Base-by-base conservation (phyloP, 129 eudicot genomes). In the Pulicaria dysenterica region DNA sequence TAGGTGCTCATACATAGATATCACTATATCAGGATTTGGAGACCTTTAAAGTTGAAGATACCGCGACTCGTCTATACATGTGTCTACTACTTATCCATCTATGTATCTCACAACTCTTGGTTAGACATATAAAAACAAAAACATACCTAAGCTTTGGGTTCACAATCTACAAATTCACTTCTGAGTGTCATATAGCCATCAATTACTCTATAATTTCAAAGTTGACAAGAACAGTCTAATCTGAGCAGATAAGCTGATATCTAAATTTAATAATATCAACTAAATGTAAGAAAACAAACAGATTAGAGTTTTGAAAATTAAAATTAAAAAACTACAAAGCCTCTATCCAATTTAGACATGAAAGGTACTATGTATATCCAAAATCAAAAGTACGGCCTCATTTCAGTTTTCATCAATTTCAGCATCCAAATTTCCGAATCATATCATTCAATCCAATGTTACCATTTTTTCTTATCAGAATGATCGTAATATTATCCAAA, bases 381-480 rank as follows among this genome's bases (percentile, higher is more conserved):
- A 73, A 58, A 45, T 43, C 17, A 58, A 72, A 62, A 62, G 54
- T 40, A 40, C 13, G 34, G 31, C 60, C 17, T 46, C 60, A 24
- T 24, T 24, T 24, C 31, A 2, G 31, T 73, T 45, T 59, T 63
- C 79, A 73, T 62, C 77, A 16, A 72, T 45, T 50, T 62, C 36
- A 44, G 56, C 72, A 12, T 62, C 42, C 56, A 48, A 16, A 10
- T 41, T 42, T 44, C 51, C 24, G 14, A 12, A 16, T 11, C 66
- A 57, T 12, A 64, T 53, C 55, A 9, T 64, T 53, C 65, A 37
- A 56, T 24, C 56, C 53, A 75, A 75, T 75, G 69, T 37, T 39
- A 37, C 46, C 50, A 36, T n/a, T 16, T 7, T 37, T 3, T 73
- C 0, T 10, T 4, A 73, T 64, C 58, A 65, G 65, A 64, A 34